Conservation (phyloP, 345 rosid genomes). For the Salix purpurea region DNA sequence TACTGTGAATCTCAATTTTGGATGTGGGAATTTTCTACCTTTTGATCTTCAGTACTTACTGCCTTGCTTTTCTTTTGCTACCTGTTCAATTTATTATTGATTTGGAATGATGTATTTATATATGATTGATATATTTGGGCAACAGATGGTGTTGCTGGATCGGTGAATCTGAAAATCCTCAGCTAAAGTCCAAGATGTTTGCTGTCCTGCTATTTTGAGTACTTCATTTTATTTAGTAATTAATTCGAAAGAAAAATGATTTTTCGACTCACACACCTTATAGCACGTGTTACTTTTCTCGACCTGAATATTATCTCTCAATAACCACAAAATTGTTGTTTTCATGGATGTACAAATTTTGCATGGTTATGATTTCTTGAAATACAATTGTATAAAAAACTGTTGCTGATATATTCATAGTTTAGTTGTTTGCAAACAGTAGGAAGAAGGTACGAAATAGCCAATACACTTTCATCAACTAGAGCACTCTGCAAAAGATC, state of each 20-base stretch:
- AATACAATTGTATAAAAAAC: no score
- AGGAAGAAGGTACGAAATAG: background rate
- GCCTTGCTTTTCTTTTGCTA: background rate
- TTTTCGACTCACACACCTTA: no score
- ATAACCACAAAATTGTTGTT: background rate
- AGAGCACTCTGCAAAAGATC: background rate
- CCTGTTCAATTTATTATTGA: background rate
- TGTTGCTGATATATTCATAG: background rate
- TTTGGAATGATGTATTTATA: background rate
- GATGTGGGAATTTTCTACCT: background rate
- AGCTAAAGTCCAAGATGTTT: background rate
- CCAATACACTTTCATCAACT: background rate
- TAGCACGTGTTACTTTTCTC: no score
- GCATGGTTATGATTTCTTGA: no score
- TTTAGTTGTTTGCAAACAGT: background rate
- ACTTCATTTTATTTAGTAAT: no score
- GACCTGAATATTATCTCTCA: background rate
- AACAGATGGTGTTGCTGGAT: background rate
- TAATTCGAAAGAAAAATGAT: no score
- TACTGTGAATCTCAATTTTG: constrained; percentile 18
- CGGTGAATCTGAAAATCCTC: background rate
- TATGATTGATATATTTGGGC: background rate
- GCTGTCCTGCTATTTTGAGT: background rate
- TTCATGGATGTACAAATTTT: background rate
- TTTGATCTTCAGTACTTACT: background rate